A percentile compares a stretch with the other conserved stretches of the same genome.
Conservation (phyloP, 2,329 filamentous ascomycete genomes). For the Trichoderma harzianum region DNA sequence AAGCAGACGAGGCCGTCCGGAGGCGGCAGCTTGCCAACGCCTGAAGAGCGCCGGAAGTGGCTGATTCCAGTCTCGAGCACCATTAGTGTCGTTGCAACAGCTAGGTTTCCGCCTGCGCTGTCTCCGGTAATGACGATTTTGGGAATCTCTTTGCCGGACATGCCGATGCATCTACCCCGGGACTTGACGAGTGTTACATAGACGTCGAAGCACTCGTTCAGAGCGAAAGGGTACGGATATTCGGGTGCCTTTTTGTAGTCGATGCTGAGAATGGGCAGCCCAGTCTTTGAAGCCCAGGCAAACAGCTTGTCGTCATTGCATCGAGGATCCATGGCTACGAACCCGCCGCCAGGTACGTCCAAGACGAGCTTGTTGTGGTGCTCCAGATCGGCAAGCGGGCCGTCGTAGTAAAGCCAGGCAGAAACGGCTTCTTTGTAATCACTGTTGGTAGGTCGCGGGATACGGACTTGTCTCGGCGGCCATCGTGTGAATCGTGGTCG, state of each 20-base stretch:
- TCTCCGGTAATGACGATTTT: conserved; percentile 46
- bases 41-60: conserved; percentile 29
- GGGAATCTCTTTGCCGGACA: conserved; percentile 39
- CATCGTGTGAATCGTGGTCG: conserved; percentile 78
- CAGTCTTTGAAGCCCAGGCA: conserved; percentile 85
- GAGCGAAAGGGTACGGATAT: conserved; percentile 46
- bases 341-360: conserved; percentile 91
- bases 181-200: conserved; percentile 38
- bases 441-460: conserved; percentile 74
- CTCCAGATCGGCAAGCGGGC: conserved; percentile 72
- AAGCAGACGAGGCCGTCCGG: conserved; percentile 81
- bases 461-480: conserved; percentile 76
- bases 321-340: conserved; percentile 94
- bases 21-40: conserved; percentile 57
- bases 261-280: conserved; percentile 82
- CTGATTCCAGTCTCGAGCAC: conserved; percentile 69
- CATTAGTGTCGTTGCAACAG: conserved; percentile 77
- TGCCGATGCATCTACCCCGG: conserved; percentile 41
- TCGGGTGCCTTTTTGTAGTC: conserved; percentile 68
- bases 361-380: conserved; percentile 75
- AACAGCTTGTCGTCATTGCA: conserved; percentile 92
- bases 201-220: conserved; percentile 51
- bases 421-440: conserved; percentile 79
- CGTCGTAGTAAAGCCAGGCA: conserved; percentile 94
- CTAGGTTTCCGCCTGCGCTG: conserved; percentile 48